A percentile compares a stretch with the other conserved stretches of the same genome.
Evolutionary conservation across 2,329 filamentous ascomycete genomes (phyloP).

Genomic region (Diplodia mutila): DNA sequence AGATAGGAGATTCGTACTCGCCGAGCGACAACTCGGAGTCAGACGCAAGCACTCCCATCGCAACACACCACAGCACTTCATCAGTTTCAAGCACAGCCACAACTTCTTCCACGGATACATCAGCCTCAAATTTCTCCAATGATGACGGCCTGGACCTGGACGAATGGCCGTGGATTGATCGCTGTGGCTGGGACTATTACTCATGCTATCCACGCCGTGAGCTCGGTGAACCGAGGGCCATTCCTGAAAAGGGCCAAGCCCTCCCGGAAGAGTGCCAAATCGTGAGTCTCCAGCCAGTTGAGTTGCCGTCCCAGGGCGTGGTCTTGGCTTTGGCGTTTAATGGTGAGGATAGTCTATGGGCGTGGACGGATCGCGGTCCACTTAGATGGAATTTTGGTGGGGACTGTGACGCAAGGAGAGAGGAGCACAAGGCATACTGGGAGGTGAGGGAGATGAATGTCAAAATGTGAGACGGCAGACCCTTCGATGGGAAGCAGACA

Average conservation of each 20-base stretch:
- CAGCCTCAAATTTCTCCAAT: not conserved
- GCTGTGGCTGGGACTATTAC: constrained; percentile 23
- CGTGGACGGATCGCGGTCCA: constrained; percentile 31
- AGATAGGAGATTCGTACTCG: not conserved
- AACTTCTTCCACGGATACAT: not conserved
- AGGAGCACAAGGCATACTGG: not conserved
- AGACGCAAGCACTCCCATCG: not conserved
- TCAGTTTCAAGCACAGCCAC: constrained; percentile 1
- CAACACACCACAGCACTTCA: not conserved
- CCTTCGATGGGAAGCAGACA: not conserved
- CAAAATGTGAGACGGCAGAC: not conserved
- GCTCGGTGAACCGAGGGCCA: constrained; percentile 23
- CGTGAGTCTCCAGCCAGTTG: constrained; percentile 31
- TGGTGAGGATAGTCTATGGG: constrained; percentile 33
- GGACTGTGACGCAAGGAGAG: not conserved
- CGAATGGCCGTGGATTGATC: constrained; percentile 8
- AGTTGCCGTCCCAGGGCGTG: constrained; percentile 29
- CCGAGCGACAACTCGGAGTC: not conserved
- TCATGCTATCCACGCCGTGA: constrained; percentile 22
- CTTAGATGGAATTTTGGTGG: constrained; percentile 29
- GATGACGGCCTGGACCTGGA: not conserved
- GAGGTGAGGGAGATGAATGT: constrained; percentile 16
- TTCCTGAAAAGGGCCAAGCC: not conserved
- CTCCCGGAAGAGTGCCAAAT: constrained; percentile 4
- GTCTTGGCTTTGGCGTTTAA: constrained; percentile 30